These are phyloP conservation scores for Ustilago trichophora DNA, from an alignment of 1,284 basidiomycete species.

Conservation along the genomic window DNA sequence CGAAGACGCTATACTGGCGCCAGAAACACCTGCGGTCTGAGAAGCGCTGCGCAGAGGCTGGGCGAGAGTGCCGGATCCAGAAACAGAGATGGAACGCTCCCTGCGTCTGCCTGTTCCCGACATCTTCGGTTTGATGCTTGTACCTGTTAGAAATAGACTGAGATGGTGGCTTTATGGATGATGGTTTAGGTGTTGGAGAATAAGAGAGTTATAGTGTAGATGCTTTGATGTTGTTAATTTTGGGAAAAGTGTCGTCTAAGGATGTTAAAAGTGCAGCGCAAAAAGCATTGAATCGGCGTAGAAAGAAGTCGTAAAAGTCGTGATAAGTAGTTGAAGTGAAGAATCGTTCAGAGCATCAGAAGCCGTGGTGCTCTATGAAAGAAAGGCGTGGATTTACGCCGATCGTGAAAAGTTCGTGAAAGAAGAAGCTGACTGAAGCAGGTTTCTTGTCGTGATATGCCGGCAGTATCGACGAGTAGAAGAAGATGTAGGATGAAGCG, in stretches of 20 bases:
- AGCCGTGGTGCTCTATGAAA: no score
- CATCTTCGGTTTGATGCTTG: no score
- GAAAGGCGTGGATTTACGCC: neutral
- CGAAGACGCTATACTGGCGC: slow-evolving; percentile 8
- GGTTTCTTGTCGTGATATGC: neutral
- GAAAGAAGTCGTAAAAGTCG: slow-evolving; percentile 25
- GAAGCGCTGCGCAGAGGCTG: neutral
- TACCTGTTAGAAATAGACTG: no score
- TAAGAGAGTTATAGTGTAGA: no score
- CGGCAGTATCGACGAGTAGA: neutral
- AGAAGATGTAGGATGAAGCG: no score
- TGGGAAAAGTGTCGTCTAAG: neutral
- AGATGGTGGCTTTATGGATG: no score
- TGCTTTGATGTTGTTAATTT: neutral
- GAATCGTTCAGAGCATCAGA: neutral
- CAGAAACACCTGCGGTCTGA: neutral
- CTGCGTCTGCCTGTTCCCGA: slow-evolving; percentile 8
- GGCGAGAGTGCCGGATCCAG: neutral
- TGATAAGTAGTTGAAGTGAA: slow-evolving; percentile 4
- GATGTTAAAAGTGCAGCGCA: neutral
- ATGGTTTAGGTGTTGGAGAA: no score
- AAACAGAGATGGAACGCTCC: slow-evolving; percentile 18
- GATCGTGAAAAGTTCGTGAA: neutral
- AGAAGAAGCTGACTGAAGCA: neutral
- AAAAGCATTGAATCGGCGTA: slow-evolving; percentile 3